A percentile compares a stretch with the other conserved stretches of the same genome.
phyloP scores from a whole-genome alignment of 768 basidiomycete species.

The Epithele typhae region DNA sequence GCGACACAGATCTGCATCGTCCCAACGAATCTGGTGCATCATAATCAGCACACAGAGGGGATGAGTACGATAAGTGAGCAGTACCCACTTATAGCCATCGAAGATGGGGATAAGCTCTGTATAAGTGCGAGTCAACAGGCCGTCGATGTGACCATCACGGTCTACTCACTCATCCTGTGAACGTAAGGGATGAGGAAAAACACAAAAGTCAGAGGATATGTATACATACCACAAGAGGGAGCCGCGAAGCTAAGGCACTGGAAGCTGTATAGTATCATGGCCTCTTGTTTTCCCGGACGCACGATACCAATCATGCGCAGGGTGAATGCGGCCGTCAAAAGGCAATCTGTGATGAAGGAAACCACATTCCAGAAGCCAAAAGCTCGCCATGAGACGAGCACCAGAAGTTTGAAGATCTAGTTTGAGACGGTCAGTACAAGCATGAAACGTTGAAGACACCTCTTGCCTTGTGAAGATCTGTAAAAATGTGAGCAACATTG shows the following conservation, averaged over 20 bases:
- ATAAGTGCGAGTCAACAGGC: background rate
- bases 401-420: slow-evolving; percentile 67
- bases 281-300: slow-evolving; percentile 30
- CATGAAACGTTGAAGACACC: no score
- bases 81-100: slow-evolving; percentile 70
- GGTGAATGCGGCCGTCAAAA: slow-evolving; percentile 70
- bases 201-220: background rate
- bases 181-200: background rate
- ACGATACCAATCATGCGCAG: slow-evolving; percentile 61
- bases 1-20: slow-evolving; percentile 93
- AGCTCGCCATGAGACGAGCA: slow-evolving; percentile 76
- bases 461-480: slow-evolving; percentile 62
- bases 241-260: slow-evolving; percentile 86
- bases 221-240: slow-evolving; percentile 75
- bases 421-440: no score
- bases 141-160: background rate
- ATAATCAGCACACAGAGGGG: background rate
- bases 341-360: slow-evolving; percentile 64
- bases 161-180: slow-evolving; percentile 78
- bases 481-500: background rate
- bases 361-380: slow-evolving; percentile 77
- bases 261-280: slow-evolving; percentile 66
- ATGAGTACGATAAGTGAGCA: background rate
- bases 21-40: slow-evolving; percentile 64
- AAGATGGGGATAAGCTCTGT: slow-evolving; percentile 79